These are phyloP conservation scores for Phaeoacremonium minimum DNA, from an alignment of 2,329 filamentous ascomycete species.

Conservation along the genomic window DNA sequence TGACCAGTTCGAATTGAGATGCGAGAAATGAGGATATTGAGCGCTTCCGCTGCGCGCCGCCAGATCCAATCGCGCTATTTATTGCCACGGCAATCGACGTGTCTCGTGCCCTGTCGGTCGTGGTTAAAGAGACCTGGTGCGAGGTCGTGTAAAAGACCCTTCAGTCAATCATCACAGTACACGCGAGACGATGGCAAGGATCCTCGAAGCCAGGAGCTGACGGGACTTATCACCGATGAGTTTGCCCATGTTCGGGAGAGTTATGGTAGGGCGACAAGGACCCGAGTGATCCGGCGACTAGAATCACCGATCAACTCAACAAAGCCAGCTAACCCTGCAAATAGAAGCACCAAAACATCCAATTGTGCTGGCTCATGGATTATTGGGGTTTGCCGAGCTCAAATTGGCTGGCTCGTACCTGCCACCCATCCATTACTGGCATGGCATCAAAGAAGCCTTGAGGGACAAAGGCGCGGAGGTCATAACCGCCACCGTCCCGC, in stretches of 20 bases:
- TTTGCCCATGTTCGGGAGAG: constrained; percentile 1
- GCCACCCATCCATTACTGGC: constrained; percentile 60
- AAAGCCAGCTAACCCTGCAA: constrained; percentile 11
- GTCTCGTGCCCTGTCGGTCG: no score
- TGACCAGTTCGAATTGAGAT: no score
- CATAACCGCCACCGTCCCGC: constrained; percentile 57
- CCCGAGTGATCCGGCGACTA: constrained; percentile 18
- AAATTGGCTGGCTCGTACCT: constrained; percentile 41
- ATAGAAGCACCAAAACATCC: constrained; percentile 54
- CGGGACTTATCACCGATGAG: background rate
- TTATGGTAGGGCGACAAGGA: constrained; percentile 18
- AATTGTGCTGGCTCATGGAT: constrained; percentile 61
- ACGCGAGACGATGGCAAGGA: background rate
- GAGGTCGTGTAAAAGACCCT: no score
- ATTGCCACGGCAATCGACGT: no score
- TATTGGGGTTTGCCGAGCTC: constrained; percentile 60
- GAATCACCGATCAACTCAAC: constrained; percentile 23
- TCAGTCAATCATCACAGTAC: no score
- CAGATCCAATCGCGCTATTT: no score
- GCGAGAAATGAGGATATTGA: no score
- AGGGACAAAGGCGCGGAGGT: constrained; percentile 48
- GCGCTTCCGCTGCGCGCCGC: no score
- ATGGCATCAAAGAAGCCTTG: constrained; percentile 57
- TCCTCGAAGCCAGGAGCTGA: background rate
- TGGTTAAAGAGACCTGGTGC: no score